Base-by-base conservation (phyloP, 805 yeast genomes). In the Yarrowia osloensis region DNA sequence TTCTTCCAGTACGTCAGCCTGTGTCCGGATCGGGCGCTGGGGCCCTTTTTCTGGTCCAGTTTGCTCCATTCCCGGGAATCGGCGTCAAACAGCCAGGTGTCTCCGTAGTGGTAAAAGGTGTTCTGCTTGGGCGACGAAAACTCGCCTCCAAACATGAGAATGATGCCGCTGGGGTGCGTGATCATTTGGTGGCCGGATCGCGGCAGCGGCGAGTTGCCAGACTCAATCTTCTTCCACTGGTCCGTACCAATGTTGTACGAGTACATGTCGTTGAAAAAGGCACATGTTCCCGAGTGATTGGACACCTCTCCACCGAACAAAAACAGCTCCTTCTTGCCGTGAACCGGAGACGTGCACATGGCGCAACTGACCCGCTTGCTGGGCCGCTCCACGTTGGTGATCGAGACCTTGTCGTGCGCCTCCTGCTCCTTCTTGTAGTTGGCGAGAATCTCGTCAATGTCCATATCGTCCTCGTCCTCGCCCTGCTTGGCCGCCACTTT, bases 111-210 rank as follows among this genome's bases (percentile, higher is more conserved):
- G 76, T 95, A 95, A 77, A 94, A 94, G 0, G 97, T 91, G 62
- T 91, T 86, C 76, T 94, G 99, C 73, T 94, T 94, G 3, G 98
- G 98, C 17, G 97, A 90, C 1, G 97, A 90, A 73, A 95, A 94
- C 77, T 94, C 99, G 73, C 99, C 99, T 61, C 98, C 99, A 78
- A 91, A 95, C 81, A 94, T 78, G 68, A 94, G 76, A 29, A 91
- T 84, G 1, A 93, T 80, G 12, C 98, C 98, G 1, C 92, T 86
- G 1, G 97, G 97, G 77, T 94, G 98, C 0, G 90, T 88, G 69
- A 93, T 88, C 91, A 93, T 90, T 0, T 97, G 90, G 71, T 96
- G 97, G 0, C 97, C 91, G 0, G 97, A 90, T 70, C 99, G 81
- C 0, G 97, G 97, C 74, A 93, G 84, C 17, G 99, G 99, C 0